Evolutionary conservation across 169 alveolate genomes (phyloP).

Genomic region (Perkinsus chesapeaki): DNA sequence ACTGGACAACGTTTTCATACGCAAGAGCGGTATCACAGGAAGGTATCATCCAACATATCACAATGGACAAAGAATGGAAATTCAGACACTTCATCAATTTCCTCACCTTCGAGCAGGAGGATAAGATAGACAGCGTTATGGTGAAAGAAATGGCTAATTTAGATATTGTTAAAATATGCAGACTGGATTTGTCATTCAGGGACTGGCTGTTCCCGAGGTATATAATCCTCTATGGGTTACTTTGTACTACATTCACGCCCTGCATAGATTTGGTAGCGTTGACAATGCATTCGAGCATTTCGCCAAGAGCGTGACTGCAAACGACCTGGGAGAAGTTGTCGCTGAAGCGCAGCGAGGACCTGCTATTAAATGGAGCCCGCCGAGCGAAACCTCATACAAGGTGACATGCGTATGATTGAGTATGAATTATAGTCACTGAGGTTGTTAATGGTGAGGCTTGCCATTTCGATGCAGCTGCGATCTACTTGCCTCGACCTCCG

Average conservation of each 20-base stretch:
- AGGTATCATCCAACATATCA: not conserved
- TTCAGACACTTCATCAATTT: not conserved
- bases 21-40: not conserved
- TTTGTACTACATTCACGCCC: not conserved
- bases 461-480: too few relatives aligned
- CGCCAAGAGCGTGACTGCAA: too few relatives aligned
- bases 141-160: not conserved
- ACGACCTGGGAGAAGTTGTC: too few relatives aligned
- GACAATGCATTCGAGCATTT: too few relatives aligned
- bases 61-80: not conserved
- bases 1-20: not conserved
- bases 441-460: too few relatives aligned
- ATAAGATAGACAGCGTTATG: not conserved
- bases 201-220: not conserved
- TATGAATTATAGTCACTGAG: too few relatives aligned
- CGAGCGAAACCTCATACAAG: too few relatives aligned
- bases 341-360: too few relatives aligned
- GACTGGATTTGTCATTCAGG: not conserved
- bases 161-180: not conserved
- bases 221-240: not conserved
- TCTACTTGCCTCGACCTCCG: too few relatives aligned
- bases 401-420: too few relatives aligned
- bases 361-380: too few relatives aligned
- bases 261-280: too few relatives aligned
- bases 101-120: not conserved